These are phyloP conservation scores for Aspergillus thermomutatus DNA, from an alignment of 2,329 filamentous ascomycete genomes.

Conservation along the genomic window DNA sequence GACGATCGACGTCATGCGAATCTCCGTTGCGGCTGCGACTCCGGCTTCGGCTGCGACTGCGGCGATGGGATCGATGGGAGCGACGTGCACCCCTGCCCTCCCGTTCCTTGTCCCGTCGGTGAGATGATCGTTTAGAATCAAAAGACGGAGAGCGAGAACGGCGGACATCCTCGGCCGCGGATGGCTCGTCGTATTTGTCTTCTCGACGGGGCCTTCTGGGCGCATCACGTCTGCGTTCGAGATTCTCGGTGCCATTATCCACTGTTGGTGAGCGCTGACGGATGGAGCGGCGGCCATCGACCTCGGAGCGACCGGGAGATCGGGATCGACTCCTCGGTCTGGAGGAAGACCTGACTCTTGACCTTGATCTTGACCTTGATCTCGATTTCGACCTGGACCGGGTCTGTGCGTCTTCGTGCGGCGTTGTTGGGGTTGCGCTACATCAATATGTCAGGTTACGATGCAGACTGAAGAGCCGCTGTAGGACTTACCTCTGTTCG, in stretches of 20 bases:
- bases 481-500: constrained; percentile 28
- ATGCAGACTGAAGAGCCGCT: not conserved
- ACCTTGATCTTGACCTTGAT: constrained; percentile 28
- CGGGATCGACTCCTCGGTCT: constrained; percentile 28
- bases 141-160: constrained; percentile 65
- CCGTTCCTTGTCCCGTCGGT: constrained; percentile 60
- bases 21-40: constrained; percentile 27
- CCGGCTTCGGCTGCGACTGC: constrained; percentile 31
- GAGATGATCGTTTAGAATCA: constrained; percentile 55
- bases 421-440: constrained; percentile 28
- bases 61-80: constrained; percentile 51
- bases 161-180: constrained; percentile 41
- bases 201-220: constrained; percentile 28
- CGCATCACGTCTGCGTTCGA: constrained; percentile 24
- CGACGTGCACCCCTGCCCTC: constrained; percentile 43
- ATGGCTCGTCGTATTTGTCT: constrained; percentile 46
- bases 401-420: constrained; percentile 32
- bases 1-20: constrained; percentile 37
- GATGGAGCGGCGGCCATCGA: constrained; percentile 50
- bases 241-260: constrained; percentile 35
- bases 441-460: constrained; percentile 8
- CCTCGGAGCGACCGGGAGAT: constrained; percentile 41
- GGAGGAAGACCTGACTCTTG: constrained; percentile 26
- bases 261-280: constrained; percentile 48
- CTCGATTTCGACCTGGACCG: constrained; percentile 24